These are phyloP conservation scores for Hypoxylon rubiginosum DNA, from an alignment of 2,329 filamentous ascomycete genomes.

Conservation along the genomic window DNA sequence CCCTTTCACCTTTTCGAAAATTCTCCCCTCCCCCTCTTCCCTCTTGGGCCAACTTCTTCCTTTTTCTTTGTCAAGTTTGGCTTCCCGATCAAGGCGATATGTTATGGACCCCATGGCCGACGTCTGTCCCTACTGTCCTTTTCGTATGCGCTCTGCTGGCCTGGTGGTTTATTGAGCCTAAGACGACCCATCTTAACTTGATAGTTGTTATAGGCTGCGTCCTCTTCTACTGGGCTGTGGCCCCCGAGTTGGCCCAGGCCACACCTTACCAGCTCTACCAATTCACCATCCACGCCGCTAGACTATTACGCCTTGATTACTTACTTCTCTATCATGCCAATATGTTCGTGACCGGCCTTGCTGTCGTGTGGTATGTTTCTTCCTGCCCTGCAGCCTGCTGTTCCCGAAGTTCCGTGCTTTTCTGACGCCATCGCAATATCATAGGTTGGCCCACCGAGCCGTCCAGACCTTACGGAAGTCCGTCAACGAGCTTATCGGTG, in stretches of 20 bases:
- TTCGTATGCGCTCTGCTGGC: constrained; percentile 59
- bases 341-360: constrained; percentile 68
- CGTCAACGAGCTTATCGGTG: constrained; percentile 88
- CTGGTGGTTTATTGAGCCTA: constrained; percentile 62
- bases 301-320: constrained; percentile 61
- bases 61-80: constrained; percentile 45
- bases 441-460: constrained; percentile 85
- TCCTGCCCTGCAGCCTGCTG: constrained; percentile 2
- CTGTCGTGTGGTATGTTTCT: constrained; percentile 65
- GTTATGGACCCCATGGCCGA: constrained; percentile 65
- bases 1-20: constrained; percentile 25
- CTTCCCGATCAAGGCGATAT: constrained; percentile 58
- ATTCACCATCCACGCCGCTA: constrained; percentile 53
- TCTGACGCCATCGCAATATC: constrained; percentile 34
- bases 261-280: constrained; percentile 54
- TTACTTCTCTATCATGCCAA: constrained; percentile 64
- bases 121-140: constrained; percentile 60
- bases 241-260: constrained; percentile 57
- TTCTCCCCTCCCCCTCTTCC: constrained; percentile 37
- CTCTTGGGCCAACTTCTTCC: constrained; percentile 32
- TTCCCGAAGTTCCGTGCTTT: constrained; percentile 1
- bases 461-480: constrained; percentile 92
- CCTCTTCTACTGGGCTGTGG: constrained; percentile 59
- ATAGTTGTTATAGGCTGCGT: constrained; percentile 57
- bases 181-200: constrained; percentile 58